Evolutionary conservation across 192 early-diverging fungal genomes (phyloP), one percentile per base, ranked within the genome.

Genomic region (Podila horticola): DNA sequence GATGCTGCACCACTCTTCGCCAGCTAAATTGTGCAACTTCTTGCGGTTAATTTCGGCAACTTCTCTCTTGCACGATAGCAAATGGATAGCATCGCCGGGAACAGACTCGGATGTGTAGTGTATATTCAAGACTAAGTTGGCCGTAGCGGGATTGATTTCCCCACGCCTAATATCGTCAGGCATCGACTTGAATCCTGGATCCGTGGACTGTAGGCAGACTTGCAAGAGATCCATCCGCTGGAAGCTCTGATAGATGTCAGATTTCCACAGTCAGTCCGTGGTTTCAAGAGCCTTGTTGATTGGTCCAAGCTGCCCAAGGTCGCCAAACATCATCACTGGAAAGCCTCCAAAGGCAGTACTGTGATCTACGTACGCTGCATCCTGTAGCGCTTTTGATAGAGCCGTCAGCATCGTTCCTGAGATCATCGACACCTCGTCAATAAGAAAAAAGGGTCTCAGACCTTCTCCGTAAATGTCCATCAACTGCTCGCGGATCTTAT

Each of bases 401-500:
- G 31, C 29, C 33, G 33, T 70, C 22, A 70, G 62, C 36, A 70
- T 48, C 8, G 36, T 45, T 20, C 60, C 69, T 34, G 69, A 62
- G 22, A 70, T 70, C 69, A 70, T 62, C 19, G 69, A 70, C 29
- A 17, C 69, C 49, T 70, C 69, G 30, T 70, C 69, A 51, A 61
- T 70, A 1, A 70, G 33, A n/a, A 70, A 62, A 60, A 69, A 20
- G 10, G 67, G 38, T 4, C 13, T 48, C 9, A 62, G 22, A 19
- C 69, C 69, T 26, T 52, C 19, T 13, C 52, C 69, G 4, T 7
- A 34, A 70, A 62, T 70, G 20, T 70, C 69, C 69, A 70, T 70
- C 45, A 70, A 31, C 20, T 70, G 58, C 59, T 52, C 59, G 3
- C 60, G 2, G 11, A 70, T 62, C 60, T 8, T 33, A 59, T 38